Evolutionary conservation across 2,329 filamentous ascomycete species (phyloP).

Genomic region (Cordyceps fumosorosea): DNA sequence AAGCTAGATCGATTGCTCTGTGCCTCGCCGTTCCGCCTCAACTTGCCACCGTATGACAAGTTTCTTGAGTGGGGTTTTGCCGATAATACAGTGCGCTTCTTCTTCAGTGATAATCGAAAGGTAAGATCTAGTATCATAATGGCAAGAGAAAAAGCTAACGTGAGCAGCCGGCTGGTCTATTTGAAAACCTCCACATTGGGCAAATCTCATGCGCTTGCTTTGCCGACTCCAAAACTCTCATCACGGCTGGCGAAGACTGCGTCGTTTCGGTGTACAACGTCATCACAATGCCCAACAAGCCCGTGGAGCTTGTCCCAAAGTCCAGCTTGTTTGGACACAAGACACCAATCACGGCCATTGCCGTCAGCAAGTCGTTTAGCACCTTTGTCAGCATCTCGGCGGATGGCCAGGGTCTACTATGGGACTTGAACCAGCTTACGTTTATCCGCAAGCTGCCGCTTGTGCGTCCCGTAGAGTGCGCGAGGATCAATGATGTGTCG

Average conservation of each 20-base stretch:
- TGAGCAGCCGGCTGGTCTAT: conserved; percentile 64
- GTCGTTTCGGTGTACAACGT: conserved; percentile 82
- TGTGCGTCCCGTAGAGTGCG: conserved; percentile 59
- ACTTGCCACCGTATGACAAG: conserved; percentile 86
- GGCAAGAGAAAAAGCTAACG: conserved; percentile 21
- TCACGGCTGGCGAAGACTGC: conserved; percentile 89
- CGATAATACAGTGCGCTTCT: conserved; percentile 89
- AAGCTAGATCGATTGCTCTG: conserved; percentile 80
- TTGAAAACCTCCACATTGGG: conserved; percentile 88
- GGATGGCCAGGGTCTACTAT: conserved; percentile 79
- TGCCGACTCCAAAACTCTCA: conserved; percentile 81
- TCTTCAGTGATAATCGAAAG: conserved; percentile 74
- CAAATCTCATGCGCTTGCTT: conserved; percentile 80
- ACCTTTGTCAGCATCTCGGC: conserved; percentile 76
- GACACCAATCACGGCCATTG: conserved; percentile 71
- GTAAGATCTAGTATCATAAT: conserved; percentile 27
- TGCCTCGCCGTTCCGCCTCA: conserved; percentile 75
- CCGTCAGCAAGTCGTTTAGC: conserved; percentile 81
- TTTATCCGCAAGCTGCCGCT: conserved; percentile 71
- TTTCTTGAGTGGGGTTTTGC: conserved; percentile 95
- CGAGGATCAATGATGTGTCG: conserved; percentile 80
- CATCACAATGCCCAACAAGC: conserved; percentile 53
- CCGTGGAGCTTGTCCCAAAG: conserved; percentile 70
- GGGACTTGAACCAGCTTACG: conserved; percentile 87
- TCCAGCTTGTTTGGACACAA: conserved; percentile 88